These are phyloP conservation scores for Kodamaea fungicola DNA, from an alignment of 1,139 yeast genomes.

Conservation along the genomic window DNA sequence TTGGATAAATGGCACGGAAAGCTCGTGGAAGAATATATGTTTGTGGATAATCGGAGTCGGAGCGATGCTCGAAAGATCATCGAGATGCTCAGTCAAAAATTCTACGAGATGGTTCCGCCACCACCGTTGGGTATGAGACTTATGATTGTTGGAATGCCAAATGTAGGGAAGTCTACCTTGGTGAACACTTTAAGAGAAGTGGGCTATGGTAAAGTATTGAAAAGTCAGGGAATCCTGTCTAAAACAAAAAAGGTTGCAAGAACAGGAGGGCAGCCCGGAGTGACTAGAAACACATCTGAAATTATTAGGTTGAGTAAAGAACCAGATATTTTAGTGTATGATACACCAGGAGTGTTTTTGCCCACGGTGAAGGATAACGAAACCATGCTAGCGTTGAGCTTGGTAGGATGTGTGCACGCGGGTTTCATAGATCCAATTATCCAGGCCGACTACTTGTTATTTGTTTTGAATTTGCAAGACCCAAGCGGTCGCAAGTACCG, in stretches of 20 bases:
- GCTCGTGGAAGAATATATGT: slow-evolving; percentile 50
- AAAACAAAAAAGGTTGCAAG: slow-evolving; percentile 65
- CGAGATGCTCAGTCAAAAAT: slow-evolving; percentile 43
- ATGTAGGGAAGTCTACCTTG: slow-evolving; percentile 94
- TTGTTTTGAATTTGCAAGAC: slow-evolving; percentile 63
- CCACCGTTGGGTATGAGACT: slow-evolving; percentile 82
- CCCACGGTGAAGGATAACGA: slow-evolving; percentile 68
- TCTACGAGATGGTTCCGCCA: slow-evolving; percentile 49
- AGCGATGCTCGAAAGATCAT: slow-evolving; percentile 53
- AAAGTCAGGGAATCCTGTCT: slow-evolving; percentile 23
- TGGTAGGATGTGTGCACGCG: slow-evolving; percentile 76
- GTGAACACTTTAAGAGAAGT: slow-evolving; percentile 69
- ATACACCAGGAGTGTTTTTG: slow-evolving; percentile 89
- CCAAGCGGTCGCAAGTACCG: slow-evolving; percentile 43
- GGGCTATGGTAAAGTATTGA: slow-evolving; percentile 34
- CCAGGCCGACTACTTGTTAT: slow-evolving; percentile 83
- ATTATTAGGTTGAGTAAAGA: slow-evolving; percentile 58
- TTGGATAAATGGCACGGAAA: slow-evolving; percentile 53
- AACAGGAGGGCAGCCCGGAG: slow-evolving; percentile 91
- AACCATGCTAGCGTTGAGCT: slow-evolving; percentile 71
- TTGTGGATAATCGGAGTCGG: slow-evolving; percentile 56
- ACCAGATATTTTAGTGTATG: slow-evolving; percentile 74
- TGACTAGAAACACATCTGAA: slow-evolving; percentile 78
- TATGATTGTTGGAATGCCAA: slow-evolving; percentile 91
- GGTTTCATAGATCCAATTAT: slow-evolving; percentile 76